Percentiles rank a stretch among this genome's conserved stretches.
phyloP scores from a whole-genome alignment of 2,329 filamentous ascomycete species.

The Aspergillus sp. region DNA sequence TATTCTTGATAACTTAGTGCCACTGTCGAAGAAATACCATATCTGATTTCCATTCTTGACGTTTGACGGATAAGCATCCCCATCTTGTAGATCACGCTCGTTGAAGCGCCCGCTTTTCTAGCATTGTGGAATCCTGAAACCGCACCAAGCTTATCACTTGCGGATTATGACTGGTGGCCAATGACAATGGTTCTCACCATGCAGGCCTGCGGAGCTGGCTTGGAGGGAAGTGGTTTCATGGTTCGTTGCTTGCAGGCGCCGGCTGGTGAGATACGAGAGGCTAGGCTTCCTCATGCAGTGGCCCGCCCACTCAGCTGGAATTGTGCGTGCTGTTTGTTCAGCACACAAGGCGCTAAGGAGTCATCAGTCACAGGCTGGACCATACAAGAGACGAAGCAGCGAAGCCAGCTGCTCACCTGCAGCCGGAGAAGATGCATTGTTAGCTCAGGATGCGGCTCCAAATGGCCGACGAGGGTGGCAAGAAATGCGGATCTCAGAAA shows the following conservation, averaged over 20 bases:
- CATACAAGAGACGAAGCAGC: neutral
- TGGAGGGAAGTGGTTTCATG: neutral
- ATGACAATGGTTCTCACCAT: neutral
- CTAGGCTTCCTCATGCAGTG: neutral
- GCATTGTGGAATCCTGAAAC: neutral
- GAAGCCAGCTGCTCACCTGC: conserved; percentile 7
- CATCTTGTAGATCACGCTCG: neutral
- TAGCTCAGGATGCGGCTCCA: conserved; percentile 14
- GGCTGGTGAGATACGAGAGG: conserved; percentile 5
- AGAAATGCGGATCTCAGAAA: neutral
- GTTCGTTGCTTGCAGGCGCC: neutral
- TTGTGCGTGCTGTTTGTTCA: neutral
- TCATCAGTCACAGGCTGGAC: neutral
- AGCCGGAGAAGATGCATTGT: neutral
- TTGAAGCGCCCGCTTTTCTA: neutral
- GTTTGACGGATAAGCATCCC: neutral
- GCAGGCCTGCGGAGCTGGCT: neutral
- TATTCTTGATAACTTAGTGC: neutral
- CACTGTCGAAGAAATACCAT: conserved; percentile 1
- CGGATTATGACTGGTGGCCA: neutral
- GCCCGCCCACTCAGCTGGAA: neutral
- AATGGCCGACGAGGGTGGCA: conserved; percentile 1
- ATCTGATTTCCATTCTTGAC: neutral
- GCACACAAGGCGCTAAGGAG: neutral
- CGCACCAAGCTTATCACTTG: neutral